Evolutionary conservation across 1,284 basidiomycete genomes (phyloP), one percentile per base, ranked within the genome.

Genomic region (Pseudozyma hubeiensis): DNA sequence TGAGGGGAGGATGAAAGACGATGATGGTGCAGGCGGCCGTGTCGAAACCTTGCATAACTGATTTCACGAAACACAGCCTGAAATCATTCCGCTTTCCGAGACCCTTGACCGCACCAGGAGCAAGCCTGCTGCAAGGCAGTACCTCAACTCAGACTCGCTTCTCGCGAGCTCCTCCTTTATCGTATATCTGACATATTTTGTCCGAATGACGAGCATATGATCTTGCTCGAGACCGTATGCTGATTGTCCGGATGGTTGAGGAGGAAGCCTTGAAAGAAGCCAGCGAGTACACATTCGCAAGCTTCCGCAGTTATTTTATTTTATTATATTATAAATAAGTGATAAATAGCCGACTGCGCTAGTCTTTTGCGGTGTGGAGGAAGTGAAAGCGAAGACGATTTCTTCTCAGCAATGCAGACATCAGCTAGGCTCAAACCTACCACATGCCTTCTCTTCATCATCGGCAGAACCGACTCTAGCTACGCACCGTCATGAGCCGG

Each of bases 401-500:
- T 53, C 51, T 53, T 53, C 51, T 53, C 30, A 53, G 34, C 48
- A 43, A 44, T 14, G 52, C 43, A 33, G 41, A 52, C 14, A 3
- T 9, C 4, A 52, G 50, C 39, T 16, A 14, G 16, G 30, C 29
- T 52, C n/a, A 43, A 33, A 14, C 31, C 33, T 17, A 47, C 52
- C 41, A 53, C 39, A 31, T 31, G 11, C 31, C 34, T 37, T 19
- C 17, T 11, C 34, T 30, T 17, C 10, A 7, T 41, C 30, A 33
- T 31, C 45, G 48, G 46, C 43, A 29, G 34, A 9, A 17, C 11
- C 43, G n/a, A 39, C 24, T 19, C 11, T 19, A 17, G 34, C 31
- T n/a, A 41, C 17, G 24, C 48, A 16, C 34, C 19, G 37, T 29
- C 17, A 75, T 75, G 72, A 70, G 61, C 40, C 49, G 55, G n/a